Percentiles rank a stretch among this genome's conserved stretches.
These are phyloP conservation scores for Camellia granthamiana DNA, from an alignment of 148 eudicot genomes.

Conservation along the genomic window DNA sequence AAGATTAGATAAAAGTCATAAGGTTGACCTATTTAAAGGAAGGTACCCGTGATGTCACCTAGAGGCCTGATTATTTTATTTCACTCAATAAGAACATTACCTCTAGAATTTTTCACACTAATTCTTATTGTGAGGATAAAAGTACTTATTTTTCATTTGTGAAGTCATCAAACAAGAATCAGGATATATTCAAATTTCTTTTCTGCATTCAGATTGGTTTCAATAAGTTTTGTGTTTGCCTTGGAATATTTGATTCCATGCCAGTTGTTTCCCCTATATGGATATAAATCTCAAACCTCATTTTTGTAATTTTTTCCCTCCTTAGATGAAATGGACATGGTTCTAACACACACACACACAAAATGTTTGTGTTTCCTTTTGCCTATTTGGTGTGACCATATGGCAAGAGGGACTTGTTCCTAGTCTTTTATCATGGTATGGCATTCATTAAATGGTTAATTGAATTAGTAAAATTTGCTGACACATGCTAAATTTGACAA, in stretches of 20 bases:
- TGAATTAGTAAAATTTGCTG: background rate
- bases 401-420: background rate
- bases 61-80: background rate
- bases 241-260: background rate
- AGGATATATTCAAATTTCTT: background rate
- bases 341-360: background rate
- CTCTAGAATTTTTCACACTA: background rate
- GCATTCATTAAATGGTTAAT: background rate
- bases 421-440: background rate
- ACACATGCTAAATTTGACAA: background rate
- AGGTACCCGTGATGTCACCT: background rate
- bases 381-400: background rate
- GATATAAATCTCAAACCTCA: background rate
- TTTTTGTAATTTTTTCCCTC: background rate
- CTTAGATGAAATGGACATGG: background rate
- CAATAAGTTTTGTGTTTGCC: background rate
- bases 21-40: background rate
- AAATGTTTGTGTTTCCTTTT: background rate
- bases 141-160: background rate
- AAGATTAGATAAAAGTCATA: background rate
- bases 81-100: background rate
- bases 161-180: background rate
- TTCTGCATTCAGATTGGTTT: background rate
- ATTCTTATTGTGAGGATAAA: background rate
- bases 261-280: background rate